Percentiles rank a stretch among this genome's conserved stretches.
Evolutionary conservation across 306 rosid genomes (phyloP).

Genomic region (Calophaca sinica): DNA sequence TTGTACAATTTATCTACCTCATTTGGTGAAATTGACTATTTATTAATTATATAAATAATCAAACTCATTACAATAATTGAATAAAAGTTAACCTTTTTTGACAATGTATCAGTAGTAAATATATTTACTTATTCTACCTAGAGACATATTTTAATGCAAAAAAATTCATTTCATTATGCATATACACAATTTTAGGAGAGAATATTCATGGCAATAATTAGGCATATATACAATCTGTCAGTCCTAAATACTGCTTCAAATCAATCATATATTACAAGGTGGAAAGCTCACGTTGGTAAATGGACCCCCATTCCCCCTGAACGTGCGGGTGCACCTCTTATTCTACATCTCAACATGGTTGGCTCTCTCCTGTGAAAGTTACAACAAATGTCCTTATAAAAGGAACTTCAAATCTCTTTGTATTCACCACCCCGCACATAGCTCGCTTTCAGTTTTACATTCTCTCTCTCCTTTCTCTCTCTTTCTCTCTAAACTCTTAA

Average conservation of each 20-base stretch:
- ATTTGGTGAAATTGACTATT: no score
- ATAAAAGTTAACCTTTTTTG: no score
- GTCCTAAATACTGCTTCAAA: neutral
- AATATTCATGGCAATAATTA: no score
- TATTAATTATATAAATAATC: no score
- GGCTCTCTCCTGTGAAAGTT: neutral
- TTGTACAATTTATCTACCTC: no score
- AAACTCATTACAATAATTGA: no score
- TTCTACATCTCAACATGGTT: conserved; percentile 3
- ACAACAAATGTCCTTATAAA: conserved; percentile 34
- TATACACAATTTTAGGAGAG: no score
- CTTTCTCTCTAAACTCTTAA: conserved; percentile 9
- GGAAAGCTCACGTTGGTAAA: neutral
- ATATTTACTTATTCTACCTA: no score
- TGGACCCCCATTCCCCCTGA: conserved; percentile 19
- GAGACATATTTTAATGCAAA: no score
- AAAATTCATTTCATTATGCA: neutral
- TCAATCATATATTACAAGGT: neutral
- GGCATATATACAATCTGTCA: neutral
- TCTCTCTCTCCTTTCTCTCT: conserved; percentile 42
- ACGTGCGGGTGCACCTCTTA: conserved; percentile 48
- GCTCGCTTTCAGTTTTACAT: neutral
- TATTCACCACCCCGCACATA: conserved; percentile 38
- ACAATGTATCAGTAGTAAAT: no score
- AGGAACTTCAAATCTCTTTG: neutral